Base-by-base conservation (phyloP, 331 rosid genomes). In the Acacia pycnantha region DNA sequence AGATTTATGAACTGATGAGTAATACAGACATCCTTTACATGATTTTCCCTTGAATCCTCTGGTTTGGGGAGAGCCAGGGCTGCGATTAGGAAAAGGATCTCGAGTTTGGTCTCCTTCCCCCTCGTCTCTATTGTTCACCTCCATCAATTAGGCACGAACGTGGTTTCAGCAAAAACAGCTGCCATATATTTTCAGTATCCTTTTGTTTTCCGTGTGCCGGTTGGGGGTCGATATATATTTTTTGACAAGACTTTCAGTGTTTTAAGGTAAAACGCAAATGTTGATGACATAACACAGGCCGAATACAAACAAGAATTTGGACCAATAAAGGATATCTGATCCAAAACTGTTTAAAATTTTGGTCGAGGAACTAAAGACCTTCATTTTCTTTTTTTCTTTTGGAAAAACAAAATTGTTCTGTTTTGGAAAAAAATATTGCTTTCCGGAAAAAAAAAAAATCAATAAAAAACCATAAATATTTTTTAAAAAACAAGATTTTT, bases 21-120 rank as follows among this genome's bases (percentile, higher is more conserved):
- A 95, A 77, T 88, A 95, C 27, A 95, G 87, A 76, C 89, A 88
- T 74, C 99, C 99, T 85, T 88, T 93, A 77, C 99, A 95, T 12
- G 99, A 88, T 74, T 87, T 93, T 58, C 91, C 97, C 70, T 48
- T 83, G 41, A 81, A 82, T 77, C 89, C 89, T 54, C 56, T 73
- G 22, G 47, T 35, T 51, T 71, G 81, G 81, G 81, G 77, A 43
- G 76, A 41, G 47, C 53, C 80, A 70, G 82, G 75, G 64, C 81
- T 87, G 50, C 73, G 72, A 50, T 82, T 81, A 53, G 88, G 86
- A 61, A 41, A 81, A 26, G 89, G 85, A 50, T 82, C 83, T 24
- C 10, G 86, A 82, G 76, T 53, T 48, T 76, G 86, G 48, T n/a
- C 70, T 74, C 76, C 77, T 64, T 70, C 88, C 15, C 64, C 90